phyloP scores from a whole-genome alignment of 2,329 filamentous ascomycete genomes.

The Nakataea oryzae region DNA sequence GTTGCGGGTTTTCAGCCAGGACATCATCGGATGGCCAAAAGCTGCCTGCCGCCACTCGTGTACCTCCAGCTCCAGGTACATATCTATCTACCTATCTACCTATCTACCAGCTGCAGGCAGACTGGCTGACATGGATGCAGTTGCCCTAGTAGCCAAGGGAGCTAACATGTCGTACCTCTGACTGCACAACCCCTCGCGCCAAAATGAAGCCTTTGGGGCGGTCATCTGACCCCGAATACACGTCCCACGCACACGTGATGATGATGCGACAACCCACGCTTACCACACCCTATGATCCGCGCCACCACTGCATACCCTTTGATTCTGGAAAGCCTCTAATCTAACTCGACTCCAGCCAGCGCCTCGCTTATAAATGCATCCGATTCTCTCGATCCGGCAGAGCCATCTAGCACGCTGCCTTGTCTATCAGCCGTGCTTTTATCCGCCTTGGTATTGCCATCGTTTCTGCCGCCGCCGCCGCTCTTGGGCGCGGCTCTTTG shows the following conservation, averaged over 20 bases:
- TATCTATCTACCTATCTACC: too few species aligned
- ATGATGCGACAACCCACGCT: too few species aligned
- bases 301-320: neutral
- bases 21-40: too few species aligned
- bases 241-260: too few species aligned
- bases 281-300: neutral
- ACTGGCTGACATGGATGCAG: too few species aligned
- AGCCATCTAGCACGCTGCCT: neutral
- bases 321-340: slow-evolving; percentile 9
- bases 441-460: neutral
- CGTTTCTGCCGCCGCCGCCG: slow-evolving; percentile 1
- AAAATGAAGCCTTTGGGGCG: neutral
- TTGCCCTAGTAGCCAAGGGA: too few species aligned
- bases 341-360: slow-evolving; percentile 19
- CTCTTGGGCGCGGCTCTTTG: neutral
- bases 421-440: neutral
- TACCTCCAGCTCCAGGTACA: too few species aligned
- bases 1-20: too few species aligned
- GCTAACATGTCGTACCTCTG: too few species aligned
- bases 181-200: too few species aligned
- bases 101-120: too few species aligned
- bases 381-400: neutral
- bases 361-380: slow-evolving; percentile 19
- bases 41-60: too few species aligned
- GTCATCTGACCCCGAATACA: neutral